phyloP scores from a whole-genome alignment of 208 protist genomes.

The Strigomonas culicis region DNA sequence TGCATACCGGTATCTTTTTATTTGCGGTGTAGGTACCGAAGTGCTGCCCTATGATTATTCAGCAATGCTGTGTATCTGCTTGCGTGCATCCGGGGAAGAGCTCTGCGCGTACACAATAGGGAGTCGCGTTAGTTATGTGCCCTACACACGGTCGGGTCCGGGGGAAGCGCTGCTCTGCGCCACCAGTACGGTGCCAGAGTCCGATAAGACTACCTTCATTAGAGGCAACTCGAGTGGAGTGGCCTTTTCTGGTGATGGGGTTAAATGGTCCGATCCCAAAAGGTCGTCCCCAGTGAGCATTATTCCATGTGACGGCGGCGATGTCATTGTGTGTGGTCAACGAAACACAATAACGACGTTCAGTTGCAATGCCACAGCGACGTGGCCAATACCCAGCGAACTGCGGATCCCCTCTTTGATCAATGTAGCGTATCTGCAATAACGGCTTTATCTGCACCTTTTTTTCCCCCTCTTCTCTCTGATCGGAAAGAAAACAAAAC shows the following conservation, averaged over 20 bases:
- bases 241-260: constrained; percentile 40
- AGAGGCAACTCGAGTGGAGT: constrained; percentile 55
- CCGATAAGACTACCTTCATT: constrained; percentile 14
- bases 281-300: constrained; percentile 32
- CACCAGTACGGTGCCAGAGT: constrained; percentile 11
- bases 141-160: constrained; percentile 36
- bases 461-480: neutral
- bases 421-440: neutral
- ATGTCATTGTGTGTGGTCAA: constrained; percentile 29
- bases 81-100: constrained; percentile 8
- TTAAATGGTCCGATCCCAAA: constrained; percentile 28
- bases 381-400: constrained; percentile 18
- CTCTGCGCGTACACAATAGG: constrained; percentile 33
- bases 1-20: constrained; percentile 39
- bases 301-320: constrained; percentile 33
- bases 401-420: constrained; percentile 26
- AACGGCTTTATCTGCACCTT: no score
- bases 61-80: constrained; percentile 49
- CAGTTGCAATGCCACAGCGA: constrained; percentile 6
- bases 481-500: neutral
- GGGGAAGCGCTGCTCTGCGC: constrained; percentile 34
- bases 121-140: constrained; percentile 54
- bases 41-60: constrained; percentile 81
- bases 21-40: constrained; percentile 42
- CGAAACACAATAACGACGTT: constrained; percentile 27